These are phyloP conservation scores for Scedosporium minutisporum DNA, from an alignment of 2,329 filamentous ascomycete genomes.

Conservation along the genomic window DNA sequence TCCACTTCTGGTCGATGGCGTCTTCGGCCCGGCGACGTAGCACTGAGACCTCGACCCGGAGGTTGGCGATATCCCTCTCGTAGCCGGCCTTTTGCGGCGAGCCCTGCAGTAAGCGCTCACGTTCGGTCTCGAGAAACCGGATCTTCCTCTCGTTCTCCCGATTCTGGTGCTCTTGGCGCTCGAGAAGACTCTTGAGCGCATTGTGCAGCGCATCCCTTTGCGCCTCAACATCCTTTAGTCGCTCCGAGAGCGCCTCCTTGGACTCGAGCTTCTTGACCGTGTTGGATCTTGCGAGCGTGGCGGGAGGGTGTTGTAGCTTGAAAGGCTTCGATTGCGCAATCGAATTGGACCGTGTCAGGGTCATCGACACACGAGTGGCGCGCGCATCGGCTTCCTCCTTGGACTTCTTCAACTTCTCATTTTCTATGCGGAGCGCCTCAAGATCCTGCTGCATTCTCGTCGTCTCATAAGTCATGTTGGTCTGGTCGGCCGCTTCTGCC, in stretches of 20 bases:
- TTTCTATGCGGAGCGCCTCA: slow-evolving; percentile 58
- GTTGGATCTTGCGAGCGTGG: background rate
- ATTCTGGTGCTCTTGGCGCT: slow-evolving; percentile 77
- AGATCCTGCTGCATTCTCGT: slow-evolving; percentile 83
- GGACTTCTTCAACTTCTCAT: slow-evolving; percentile 45
- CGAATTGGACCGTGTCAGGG: slow-evolving; percentile 15
- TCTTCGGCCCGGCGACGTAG: slow-evolving; percentile 84
- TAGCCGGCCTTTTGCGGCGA: slow-evolving; percentile 71
- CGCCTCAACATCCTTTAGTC: slow-evolving; percentile 83
- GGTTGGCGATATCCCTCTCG: slow-evolving; percentile 67
- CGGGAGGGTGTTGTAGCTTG: slow-evolving; percentile 16
- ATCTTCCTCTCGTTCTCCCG: slow-evolving; percentile 77
- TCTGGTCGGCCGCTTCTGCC: slow-evolving; percentile 59
- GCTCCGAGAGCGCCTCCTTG: slow-evolving; percentile 62
- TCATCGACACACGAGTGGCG: slow-evolving; percentile 9
- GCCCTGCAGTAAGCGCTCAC: slow-evolving; percentile 59
- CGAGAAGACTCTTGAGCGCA: slow-evolving; percentile 74
- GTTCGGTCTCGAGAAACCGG: slow-evolving; percentile 64
- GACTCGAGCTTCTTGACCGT: slow-evolving; percentile 35
- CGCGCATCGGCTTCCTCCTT: slow-evolving; percentile 14
- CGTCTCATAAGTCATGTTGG: slow-evolving; percentile 68
- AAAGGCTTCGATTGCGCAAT: slow-evolving; percentile 21
- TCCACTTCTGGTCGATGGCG: slow-evolving; percentile 90
- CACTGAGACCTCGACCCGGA: slow-evolving; percentile 76
- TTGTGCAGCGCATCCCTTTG: slow-evolving; percentile 88